Conservation (phyloP, 2,329 filamentous ascomycete species). For the Malbranchea cinnamomea region DNA sequence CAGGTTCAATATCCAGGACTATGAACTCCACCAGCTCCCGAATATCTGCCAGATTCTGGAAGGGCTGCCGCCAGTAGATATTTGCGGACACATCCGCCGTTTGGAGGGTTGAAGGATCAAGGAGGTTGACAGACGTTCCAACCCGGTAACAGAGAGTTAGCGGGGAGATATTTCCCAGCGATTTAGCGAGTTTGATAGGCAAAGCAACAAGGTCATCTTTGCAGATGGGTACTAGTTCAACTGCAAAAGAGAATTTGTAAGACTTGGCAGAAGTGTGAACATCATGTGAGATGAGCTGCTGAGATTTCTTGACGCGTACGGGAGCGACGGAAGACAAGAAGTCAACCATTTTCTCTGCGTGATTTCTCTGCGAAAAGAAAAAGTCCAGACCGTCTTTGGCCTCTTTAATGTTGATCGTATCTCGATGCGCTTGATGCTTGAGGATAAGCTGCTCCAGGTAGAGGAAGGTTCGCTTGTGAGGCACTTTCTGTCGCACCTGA, state of each 20-base stretch:
- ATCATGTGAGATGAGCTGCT: constrained; percentile 88
- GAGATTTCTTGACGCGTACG: constrained; percentile 65
- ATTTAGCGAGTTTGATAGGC: constrained; percentile 76
- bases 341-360: constrained; percentile 84
- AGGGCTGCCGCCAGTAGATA: constrained; percentile 84
- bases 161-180: constrained; percentile 75
- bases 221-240: constrained; percentile 84
- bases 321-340: constrained; percentile 74
- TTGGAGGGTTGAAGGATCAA: constrained; percentile 84
- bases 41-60: constrained; percentile 68
- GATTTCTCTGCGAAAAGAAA: constrained; percentile 77
- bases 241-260: constrained; percentile 89
- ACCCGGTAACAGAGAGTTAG: constrained; percentile 75
- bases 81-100: constrained; percentile 69
- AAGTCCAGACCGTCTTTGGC: constrained; percentile 93
- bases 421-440: constrained; percentile 79
- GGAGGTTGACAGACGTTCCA: constrained; percentile 74
- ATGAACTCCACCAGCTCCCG: constrained; percentile 83
- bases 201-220: constrained; percentile 94
- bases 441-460: constrained; percentile 88
- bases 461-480: constrained; percentile 77
- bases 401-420: constrained; percentile 97
- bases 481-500: constrained; percentile 92
- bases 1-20: constrained; percentile 80
- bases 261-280: constrained; percentile 78